These are phyloP conservation scores for Jackrogersella minutella DNA, from an alignment of 495 filamentous ascomycete species.

Conservation along the genomic window DNA sequence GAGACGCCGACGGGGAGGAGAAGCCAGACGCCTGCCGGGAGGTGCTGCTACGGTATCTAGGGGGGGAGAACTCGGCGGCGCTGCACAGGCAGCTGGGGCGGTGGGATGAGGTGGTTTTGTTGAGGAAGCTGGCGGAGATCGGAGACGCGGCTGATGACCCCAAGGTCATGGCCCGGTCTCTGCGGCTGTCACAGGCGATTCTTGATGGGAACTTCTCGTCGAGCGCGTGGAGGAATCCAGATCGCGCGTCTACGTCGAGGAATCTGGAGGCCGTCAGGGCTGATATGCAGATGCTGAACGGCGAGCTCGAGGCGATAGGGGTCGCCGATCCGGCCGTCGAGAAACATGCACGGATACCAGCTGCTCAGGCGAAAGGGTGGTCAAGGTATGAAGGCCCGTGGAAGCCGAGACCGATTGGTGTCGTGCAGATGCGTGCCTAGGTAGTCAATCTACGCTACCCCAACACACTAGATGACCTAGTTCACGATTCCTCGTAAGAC, in stretches of 20 bases:
- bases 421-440: constrained; percentile 47
- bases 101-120: constrained; percentile 39
- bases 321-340: constrained; percentile 3
- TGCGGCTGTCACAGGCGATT: constrained; percentile 46
- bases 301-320: constrained; percentile 30
- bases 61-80: constrained; percentile 21
- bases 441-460: too few relatives aligned
- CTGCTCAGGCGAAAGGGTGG: constrained; percentile 54
- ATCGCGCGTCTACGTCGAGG: constrained; percentile 12
- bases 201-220: constrained; percentile 37
- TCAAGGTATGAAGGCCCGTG: constrained; percentile 61
- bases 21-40: constrained; percentile 28
- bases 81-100: constrained; percentile 35
- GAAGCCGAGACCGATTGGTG: constrained; percentile 69
- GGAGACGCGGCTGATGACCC: constrained; percentile 46
- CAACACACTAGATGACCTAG: too few relatives aligned
- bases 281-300: constrained; percentile 39
- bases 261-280: constrained; percentile 44
- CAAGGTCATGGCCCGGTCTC: constrained; percentile 44
- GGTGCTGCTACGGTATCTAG: constrained; percentile 41
- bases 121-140: constrained; percentile 46
- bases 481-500: too few relatives aligned
- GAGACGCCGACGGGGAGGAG: constrained; percentile 4
- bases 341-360: not conserved
- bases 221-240: constrained; percentile 17